phyloP scores from a whole-genome alignment of 2,329 filamentous ascomycete genomes.

The Aspergillus costaricaensis region DNA sequence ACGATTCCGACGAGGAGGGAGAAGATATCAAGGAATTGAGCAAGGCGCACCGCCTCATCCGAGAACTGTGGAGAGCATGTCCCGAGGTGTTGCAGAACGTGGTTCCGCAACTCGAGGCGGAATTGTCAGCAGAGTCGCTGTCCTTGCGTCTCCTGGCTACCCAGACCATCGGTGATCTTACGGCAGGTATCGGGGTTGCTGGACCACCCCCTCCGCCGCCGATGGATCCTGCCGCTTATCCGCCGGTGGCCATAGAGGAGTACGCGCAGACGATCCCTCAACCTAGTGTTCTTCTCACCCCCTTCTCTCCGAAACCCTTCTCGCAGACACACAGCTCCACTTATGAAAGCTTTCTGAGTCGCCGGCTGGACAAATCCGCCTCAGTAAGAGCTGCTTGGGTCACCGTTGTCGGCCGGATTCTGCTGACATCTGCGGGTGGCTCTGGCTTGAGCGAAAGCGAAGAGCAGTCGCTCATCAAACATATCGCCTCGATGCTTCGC shows the following conservation, averaged over 20 bases:
- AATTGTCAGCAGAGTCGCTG: constrained; percentile 85
- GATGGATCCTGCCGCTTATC: constrained; percentile 82
- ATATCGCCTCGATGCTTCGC: constrained; percentile 75
- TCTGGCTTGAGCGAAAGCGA: constrained; percentile 85
- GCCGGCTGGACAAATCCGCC: constrained; percentile 82
- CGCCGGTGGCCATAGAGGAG: constrained; percentile 56
- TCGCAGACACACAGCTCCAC: constrained; percentile 75
- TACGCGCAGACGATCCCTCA: constrained; percentile 53
- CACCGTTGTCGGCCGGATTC: constrained; percentile 77
- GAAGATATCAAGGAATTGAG: constrained; percentile 83
- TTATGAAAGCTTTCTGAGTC: constrained; percentile 81
- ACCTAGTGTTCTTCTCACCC: constrained; percentile 71
- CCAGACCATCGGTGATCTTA: constrained; percentile 92
- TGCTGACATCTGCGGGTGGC: constrained; percentile 87
- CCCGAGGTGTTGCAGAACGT: constrained; percentile 89
- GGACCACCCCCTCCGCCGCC: constrained; percentile 72
- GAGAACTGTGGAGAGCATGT: constrained; percentile 91
- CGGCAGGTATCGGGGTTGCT: constrained; percentile 87
- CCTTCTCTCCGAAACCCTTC: constrained; percentile 86
- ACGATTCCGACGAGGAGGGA: constrained; percentile 69
- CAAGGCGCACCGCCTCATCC: constrained; percentile 85
- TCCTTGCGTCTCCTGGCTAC: constrained; percentile 85
- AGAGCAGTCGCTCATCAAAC: constrained; percentile 71
- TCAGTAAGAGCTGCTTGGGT: constrained; percentile 85
- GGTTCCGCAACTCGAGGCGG: constrained; percentile 88